Evolutionary conservation across 2,329 filamentous ascomycete species (phyloP).

Genomic region (Venturiaceae sp.): DNA sequence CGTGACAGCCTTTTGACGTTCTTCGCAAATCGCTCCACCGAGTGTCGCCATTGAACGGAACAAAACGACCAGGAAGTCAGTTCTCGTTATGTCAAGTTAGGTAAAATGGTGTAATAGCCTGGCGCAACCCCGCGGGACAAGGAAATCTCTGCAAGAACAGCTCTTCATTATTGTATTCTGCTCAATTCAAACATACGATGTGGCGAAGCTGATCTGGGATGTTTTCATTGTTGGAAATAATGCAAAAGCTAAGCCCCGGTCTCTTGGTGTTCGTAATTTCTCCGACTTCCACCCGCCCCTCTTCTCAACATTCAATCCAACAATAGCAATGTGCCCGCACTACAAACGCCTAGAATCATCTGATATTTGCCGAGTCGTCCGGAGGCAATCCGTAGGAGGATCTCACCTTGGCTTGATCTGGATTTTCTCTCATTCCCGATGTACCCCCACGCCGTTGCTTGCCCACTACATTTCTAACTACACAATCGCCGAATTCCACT

Average conservation of each 20-base stretch:
- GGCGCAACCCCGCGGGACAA: neutral
- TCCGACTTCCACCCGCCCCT: neutral
- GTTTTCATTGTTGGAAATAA: neutral
- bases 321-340: neutral
- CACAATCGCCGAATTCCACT: neutral
- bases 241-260: neutral
- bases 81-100: slow-evolving; percentile 3
- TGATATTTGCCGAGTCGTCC: neutral
- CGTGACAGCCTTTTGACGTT: neutral
- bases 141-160: neutral
- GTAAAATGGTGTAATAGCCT: slow-evolving; percentile 1
- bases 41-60: neutral
- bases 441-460: neutral
- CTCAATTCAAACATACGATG: neutral
- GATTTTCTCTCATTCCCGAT: neutral
- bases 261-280: neutral
- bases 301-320: neutral
- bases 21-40: neutral
- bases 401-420: no score
- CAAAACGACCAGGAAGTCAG: neutral
- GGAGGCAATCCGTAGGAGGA: neutral
- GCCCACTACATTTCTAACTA: neutral
- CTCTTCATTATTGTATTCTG: neutral
- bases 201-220: neutral
- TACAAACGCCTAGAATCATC: neutral